Evolutionary conservation across 2,329 filamentous ascomycete species (phyloP).

Genomic region (Stylonectria norvegica): DNA sequence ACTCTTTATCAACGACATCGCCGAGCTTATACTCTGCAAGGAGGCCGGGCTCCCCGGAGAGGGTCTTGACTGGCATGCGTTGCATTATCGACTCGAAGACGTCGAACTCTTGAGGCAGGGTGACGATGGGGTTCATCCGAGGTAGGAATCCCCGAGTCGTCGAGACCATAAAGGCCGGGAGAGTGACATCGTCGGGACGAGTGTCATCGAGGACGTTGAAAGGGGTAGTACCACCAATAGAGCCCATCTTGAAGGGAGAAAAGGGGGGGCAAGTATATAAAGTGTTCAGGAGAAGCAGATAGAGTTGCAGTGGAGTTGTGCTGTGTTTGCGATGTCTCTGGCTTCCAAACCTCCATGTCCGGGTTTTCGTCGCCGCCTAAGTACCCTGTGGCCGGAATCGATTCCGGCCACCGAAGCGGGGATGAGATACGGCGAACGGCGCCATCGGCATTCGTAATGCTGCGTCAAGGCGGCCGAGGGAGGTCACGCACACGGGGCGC

Average conservation of each 20-base stretch:
- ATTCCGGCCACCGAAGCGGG: slow-evolving; percentile 42
- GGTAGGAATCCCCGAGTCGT: slow-evolving; percentile 73
- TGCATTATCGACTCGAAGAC: slow-evolving; percentile 68
- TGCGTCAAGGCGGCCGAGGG: slow-evolving; percentile 11
- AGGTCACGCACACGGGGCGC: slow-evolving; percentile 14
- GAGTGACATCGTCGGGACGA: slow-evolving; percentile 56
- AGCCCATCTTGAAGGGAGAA: slow-evolving; percentile 37
- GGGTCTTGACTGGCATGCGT: slow-evolving; percentile 75
- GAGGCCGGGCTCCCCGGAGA: slow-evolving; percentile 70
- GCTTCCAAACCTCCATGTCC: slow-evolving; percentile 9
- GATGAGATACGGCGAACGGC: slow-evolving; percentile 19
- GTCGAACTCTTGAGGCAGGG: slow-evolving; percentile 71
- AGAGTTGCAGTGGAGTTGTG: slow-evolving; percentile 2
- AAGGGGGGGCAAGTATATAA: slow-evolving; percentile 5
- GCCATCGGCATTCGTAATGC: slow-evolving; percentile 15
- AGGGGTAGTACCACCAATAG: slow-evolving; percentile 31
- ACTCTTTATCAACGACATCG: slow-evolving; percentile 65
- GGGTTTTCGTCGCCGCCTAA: slow-evolving; percentile 38
- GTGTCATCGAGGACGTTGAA: slow-evolving; percentile 65
- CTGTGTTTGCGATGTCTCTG: slow-evolving; percentile 6
- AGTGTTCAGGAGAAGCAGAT: slow-evolving; percentile 9
- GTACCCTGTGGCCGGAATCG: slow-evolving; percentile 48
- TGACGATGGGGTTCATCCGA: slow-evolving; percentile 57
- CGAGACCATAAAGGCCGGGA: slow-evolving; percentile 77
- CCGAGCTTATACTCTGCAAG: slow-evolving; percentile 73